phyloP scores from a whole-genome alignment of 192 early-diverging fungal species.

The Backusella luteola region DNA sequence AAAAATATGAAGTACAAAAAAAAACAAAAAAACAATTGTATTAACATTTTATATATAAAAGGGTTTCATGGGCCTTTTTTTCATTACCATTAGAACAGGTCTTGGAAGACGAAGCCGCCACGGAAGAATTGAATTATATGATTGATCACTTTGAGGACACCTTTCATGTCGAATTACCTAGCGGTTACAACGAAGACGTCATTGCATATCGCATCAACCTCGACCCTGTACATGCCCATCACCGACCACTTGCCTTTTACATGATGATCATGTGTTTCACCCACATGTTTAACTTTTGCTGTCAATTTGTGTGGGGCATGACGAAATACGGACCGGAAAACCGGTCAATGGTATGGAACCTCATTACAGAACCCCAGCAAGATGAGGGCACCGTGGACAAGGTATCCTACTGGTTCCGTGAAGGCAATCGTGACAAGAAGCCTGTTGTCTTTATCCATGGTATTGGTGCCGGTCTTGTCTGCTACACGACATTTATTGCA shows the following conservation, averaged over 20 bases:
- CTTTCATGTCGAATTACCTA: conserved; percentile 12
- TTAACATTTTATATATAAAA: not conserved
- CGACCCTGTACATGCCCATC: conserved; percentile 32
- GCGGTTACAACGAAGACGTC: conserved; percentile 25
- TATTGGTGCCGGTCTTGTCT: conserved; percentile 59
- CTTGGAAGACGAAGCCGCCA: not conserved
- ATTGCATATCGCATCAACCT: conserved; percentile 28
- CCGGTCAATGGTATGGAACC: not conserved
- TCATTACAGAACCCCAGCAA: not conserved
- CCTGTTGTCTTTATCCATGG: conserved; percentile 58
- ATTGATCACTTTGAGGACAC: conserved; percentile 13
- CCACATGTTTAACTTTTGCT: not conserved
- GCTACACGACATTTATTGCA: conserved; percentile 52
- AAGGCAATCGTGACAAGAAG: conserved; percentile 20
- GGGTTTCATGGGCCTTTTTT: conserved; percentile 36
- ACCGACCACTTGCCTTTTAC: conserved; percentile 33
- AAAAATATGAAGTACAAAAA: not conserved
- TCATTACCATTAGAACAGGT: conserved; percentile 17
- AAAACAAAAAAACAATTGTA: not conserved
- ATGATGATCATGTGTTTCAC: conserved; percentile 11
- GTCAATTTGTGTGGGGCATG: conserved; percentile 26
- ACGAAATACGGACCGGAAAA: conserved; percentile 16
- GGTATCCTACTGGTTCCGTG: conserved; percentile 35
- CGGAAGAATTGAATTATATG: conserved; percentile 21
- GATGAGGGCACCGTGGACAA: not conserved